A percentile compares a stretch with the other conserved stretches of the same genome.
Conservation (phyloP, 768 basidiomycete species). For the Sistotremastrum suecicum region DNA sequence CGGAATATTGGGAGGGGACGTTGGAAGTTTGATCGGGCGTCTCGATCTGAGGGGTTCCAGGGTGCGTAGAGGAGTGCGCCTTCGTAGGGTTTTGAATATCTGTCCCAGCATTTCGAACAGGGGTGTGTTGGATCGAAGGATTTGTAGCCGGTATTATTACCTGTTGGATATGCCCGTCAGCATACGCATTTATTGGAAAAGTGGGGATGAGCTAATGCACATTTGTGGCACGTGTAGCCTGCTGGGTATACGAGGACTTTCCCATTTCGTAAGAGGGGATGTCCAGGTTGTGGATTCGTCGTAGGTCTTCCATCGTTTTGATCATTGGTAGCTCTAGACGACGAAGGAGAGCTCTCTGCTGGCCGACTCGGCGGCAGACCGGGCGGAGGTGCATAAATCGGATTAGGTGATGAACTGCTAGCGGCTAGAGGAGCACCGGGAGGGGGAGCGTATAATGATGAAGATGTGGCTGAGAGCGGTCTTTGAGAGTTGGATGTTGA, state of each 20-base stretch:
- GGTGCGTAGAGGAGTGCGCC: conserved; percentile 45
- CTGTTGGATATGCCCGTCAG: conserved; percentile 20
- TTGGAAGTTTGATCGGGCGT: conserved; percentile 18
- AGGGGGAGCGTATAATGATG: conserved; percentile 18
- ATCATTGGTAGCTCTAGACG: not conserved
- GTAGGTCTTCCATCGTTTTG: conserved; percentile 53
- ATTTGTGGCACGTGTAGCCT: conserved; percentile 52
- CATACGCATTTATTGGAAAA: not conserved
- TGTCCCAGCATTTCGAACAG: conserved; percentile 64
- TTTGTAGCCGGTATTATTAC: conserved; percentile 65
- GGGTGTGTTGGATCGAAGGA: conserved; percentile 49
- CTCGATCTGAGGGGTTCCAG: conserved; percentile 16
- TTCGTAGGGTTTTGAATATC: conserved; percentile 44
- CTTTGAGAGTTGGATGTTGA: not conserved
- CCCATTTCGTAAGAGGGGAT: conserved; percentile 48
- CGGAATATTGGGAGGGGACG: conserved; percentile 21
- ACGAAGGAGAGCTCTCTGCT: not conserved
- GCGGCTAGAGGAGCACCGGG: conserved; percentile 12
- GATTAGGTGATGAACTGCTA: conserved; percentile 6
- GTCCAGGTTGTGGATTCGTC: conserved; percentile 44
- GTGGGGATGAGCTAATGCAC: conserved; percentile 27
- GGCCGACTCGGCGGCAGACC: conserved; percentile 1
- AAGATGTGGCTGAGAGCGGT: not conserved
- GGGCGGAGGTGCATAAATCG: conserved; percentile 5
- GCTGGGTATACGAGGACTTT: conserved; percentile 56